Base-by-base conservation (phyloP, 305 asterid species). In the Fraxinus platypoda region DNA sequence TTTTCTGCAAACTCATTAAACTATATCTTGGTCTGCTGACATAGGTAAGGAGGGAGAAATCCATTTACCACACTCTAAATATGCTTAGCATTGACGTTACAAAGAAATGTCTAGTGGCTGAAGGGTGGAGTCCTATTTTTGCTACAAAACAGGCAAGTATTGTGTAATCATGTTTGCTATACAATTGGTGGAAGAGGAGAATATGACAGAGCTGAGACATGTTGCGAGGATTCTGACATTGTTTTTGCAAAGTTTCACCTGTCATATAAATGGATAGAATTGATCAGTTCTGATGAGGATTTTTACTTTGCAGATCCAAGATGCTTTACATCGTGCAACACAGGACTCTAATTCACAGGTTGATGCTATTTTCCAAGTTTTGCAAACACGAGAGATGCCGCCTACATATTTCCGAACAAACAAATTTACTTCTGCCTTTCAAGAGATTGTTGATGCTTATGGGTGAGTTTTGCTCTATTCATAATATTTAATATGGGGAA, bases 111-210 rank as follows among this genome's bases (percentile, higher is more conserved):
- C 97, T 97, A 23, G 99, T 97, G 76, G 99, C 98, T 57, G 99
- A 97, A 91, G 99, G 99, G 49, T 97, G 99, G 98, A 93, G 98
- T 89, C 99, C 99, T 81, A 91, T 90, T 87, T 95, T 92, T 88
- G 98, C 98, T 26, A 84, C 94, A 41, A 90, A 93, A 83, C 93
- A 97, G 97, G 99, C 94, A 84, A 85, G 21, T 57, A 5, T 31
- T 68, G 34, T 70, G 30, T 33, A 41, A 43, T 23, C 66, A 26
- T 72, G 79, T 73, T 62, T 62, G 71, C 31, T 19, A 62, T 62
- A 62, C 13, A 62, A 8, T 62, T 62, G 71, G 70, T 8, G 30
- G 70, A 62, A 62, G 71, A 23, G 71, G 71, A 62, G 71, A 59
- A 59, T 23, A 62, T 23, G 71, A 62, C 31, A 31, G 70, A 59